Evolutionary conservation across 192 early-diverging fungal species (phyloP).

Genomic region (Coemansia nantahalensis): DNA sequence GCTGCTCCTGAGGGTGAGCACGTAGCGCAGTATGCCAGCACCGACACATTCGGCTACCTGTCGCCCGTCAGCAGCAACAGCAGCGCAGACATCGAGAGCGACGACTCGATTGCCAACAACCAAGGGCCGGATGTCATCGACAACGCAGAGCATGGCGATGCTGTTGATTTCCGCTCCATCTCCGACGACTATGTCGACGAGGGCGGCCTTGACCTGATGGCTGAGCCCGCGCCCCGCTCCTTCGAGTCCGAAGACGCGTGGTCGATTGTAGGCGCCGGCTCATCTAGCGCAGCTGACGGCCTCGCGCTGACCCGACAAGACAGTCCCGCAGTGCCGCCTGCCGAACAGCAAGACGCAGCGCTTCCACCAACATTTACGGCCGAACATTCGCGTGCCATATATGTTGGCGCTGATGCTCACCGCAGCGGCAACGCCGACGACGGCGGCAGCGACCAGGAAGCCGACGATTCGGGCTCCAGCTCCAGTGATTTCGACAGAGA

Average conservation of each 20-base stretch:
- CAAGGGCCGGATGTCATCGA: too few relatives aligned
- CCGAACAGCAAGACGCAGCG: neutral
- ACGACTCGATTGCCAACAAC: too few relatives aligned
- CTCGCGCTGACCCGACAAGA: neutral
- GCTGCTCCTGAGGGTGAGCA: too few relatives aligned
- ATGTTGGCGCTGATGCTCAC: constrained; percentile 3
- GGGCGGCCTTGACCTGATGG: too few relatives aligned
- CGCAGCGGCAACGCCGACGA: neutral
- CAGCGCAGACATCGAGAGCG: too few relatives aligned
- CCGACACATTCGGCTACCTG: too few relatives aligned
- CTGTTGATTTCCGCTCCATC: too few relatives aligned
- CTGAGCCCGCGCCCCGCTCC: neutral
- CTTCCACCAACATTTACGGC: constrained; percentile 32
- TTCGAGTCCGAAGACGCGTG: constrained; percentile 16
- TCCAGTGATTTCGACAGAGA: neutral
- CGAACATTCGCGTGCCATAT: constrained; percentile 25
- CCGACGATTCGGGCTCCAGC: neutral
- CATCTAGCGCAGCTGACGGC: neutral
- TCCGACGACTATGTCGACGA: too few relatives aligned
- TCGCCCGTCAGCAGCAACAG: too few relatives aligned
- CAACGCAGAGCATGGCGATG: neutral
- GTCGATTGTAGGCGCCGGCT: constrained; percentile 22
- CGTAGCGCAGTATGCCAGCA: too few relatives aligned
- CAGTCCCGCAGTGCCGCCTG: neutral
- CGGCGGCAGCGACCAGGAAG: constrained; percentile 2